phyloP scores from a whole-genome alignment of 345 rosid genomes.

The Acer campestre region DNA sequence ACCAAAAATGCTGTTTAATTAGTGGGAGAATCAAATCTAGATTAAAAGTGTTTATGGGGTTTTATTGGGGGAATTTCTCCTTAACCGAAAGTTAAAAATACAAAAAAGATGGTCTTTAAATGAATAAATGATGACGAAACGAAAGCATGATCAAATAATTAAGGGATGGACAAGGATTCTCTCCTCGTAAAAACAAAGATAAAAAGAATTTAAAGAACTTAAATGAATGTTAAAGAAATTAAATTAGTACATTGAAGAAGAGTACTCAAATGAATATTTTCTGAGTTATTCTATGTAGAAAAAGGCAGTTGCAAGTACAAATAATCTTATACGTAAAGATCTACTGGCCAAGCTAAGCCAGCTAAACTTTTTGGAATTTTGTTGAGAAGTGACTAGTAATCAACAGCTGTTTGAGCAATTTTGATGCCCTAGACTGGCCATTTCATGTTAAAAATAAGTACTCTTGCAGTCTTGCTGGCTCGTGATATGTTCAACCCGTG shows the following conservation, averaged over 20 bases:
- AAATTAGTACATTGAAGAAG: neutral
- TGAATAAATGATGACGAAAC: neutral
- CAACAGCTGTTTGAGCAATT: neutral
- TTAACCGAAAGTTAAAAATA: neutral
- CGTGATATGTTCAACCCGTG: conserved; percentile 2
- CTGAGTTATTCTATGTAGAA: neutral
- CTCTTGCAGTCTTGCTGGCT: neutral
- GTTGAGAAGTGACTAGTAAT: neutral
- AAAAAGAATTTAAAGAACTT: no score
- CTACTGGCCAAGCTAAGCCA: neutral
- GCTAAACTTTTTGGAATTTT: neutral
- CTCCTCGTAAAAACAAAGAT: no score
- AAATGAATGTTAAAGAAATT: no score
- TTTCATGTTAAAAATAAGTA: neutral
- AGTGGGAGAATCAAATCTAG: conserved; percentile 7
- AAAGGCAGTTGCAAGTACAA: neutral
- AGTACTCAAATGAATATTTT: neutral
- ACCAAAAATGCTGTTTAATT: neutral
- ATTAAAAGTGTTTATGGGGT: neutral
- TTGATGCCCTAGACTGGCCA: neutral
- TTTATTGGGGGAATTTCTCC: neutral
- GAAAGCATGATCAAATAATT: neutral
- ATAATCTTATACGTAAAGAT: neutral
- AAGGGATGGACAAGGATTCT: no score
- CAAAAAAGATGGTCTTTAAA: neutral